Base-by-base conservation (phyloP, 306 rosid genomes). In the Cercis canadensis region DNA sequence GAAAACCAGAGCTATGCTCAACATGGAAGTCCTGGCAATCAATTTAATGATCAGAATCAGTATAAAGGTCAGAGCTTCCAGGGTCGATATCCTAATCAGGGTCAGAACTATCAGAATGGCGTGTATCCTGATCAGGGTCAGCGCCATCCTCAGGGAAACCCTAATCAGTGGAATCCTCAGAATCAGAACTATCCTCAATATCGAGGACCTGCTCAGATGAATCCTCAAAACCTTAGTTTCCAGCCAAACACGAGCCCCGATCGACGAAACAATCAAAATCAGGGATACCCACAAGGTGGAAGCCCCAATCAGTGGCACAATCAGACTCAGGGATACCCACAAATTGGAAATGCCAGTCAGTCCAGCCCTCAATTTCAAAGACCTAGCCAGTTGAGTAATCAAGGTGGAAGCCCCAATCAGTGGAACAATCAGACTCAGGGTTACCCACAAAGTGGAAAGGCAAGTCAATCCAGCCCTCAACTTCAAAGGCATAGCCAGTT, bases 381-480 rank as follows among this genome's bases (percentile, higher is more conserved):
- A 64, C 89, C 84, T 14, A 49, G 73, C 55, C 82, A 69, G 52
- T 80, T 74, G 83, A 65, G 72, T 57, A 65, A 57, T 13, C 80
- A 58, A 49, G 45, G 37, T n/a, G 57, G 40, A 53, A 73, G 45
- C 52, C 62, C 75, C 12, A 44, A 62, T 49, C 85, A 78, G 59
- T 67, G 83, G 87, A 69, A 50, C 55, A 7, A 53, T 60, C 79
- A 53, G 40, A 75, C 62, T 37, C 82, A 66, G 37, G 63, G 67
- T 1, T 70, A 53, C 52, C 75, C 76, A 13, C 85, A 69, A 46
- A 53, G 49, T 40, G 64, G 49, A 47, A 73, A 66, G 65, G 40
- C 82, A 24, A 24, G 3, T 24, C 29, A 24, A 0, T 21, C 59
- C 14, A 45, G 45, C 19, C 82, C 84, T 0, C 75, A 57, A 40